Evolutionary conservation across 2,329 filamentous ascomycete species (phyloP).

Genomic region (Keithomyces neogunnii): DNA sequence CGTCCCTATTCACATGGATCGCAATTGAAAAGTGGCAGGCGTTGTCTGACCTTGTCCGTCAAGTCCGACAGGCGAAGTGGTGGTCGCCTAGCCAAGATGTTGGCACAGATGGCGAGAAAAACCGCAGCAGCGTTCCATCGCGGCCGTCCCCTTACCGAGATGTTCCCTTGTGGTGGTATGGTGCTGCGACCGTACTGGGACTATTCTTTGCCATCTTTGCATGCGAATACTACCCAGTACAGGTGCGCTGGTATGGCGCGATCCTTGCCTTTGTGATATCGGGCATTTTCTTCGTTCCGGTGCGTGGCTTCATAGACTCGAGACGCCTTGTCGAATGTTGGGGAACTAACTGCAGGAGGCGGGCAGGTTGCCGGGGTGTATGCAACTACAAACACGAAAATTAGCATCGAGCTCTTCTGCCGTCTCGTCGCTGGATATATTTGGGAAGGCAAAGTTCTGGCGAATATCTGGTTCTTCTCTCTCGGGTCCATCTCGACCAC

Average conservation of each 20-base stretch:
- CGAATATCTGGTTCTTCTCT: slow-evolving; percentile 30
- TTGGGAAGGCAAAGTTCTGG: slow-evolving; percentile 32
- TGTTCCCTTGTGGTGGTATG: slow-evolving; percentile 20
- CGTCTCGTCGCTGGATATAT: slow-evolving; percentile 33
- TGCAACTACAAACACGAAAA: slow-evolving; percentile 34
- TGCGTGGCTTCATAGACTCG: slow-evolving; percentile 5
- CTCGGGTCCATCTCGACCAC: slow-evolving; percentile 31
- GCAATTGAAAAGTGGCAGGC: slow-evolving; percentile 21
- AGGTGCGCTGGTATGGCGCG: slow-evolving; percentile 23
- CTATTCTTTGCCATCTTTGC: slow-evolving; percentile 20
- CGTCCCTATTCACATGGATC: slow-evolving; percentile 24
- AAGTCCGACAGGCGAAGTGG: neutral
- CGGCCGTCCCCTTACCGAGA: slow-evolving; percentile 7
- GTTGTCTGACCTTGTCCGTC: slow-evolving; percentile 5
- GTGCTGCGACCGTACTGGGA: slow-evolving; percentile 9
- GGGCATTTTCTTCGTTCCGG: slow-evolving; percentile 20
- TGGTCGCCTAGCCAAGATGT: neutral
- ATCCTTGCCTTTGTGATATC: slow-evolving; percentile 19
- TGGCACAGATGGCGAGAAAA: neutral
- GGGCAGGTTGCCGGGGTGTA: slow-evolving; percentile 21
- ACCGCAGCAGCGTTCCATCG: neutral
- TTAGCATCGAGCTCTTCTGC: slow-evolving; percentile 36
- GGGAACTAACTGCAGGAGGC: neutral
- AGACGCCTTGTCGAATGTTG: too few relatives aligned
- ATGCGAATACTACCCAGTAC: slow-evolving; percentile 21